phyloP scores from a whole-genome alignment of 768 basidiomycete genomes.

The Amanita phalloides region DNA sequence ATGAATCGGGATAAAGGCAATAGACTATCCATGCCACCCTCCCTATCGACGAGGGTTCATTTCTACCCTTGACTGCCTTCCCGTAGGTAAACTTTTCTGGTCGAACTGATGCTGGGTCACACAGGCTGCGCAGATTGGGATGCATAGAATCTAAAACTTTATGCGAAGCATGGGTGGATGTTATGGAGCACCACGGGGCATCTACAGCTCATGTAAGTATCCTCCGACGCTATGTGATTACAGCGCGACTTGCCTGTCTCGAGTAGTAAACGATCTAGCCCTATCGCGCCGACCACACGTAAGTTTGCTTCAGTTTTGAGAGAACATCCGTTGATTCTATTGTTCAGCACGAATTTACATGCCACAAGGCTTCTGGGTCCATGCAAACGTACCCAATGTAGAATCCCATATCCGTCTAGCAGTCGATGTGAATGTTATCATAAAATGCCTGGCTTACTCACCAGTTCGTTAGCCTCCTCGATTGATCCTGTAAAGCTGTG shows the following conservation, averaged over 20 bases:
- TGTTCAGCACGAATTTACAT: constrained; percentile 30
- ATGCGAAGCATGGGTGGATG: constrained; percentile 53
- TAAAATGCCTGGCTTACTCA: constrained; percentile 20
- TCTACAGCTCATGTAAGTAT: constrained; percentile 26
- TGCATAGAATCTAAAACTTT: constrained; percentile 38
- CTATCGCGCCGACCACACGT: constrained; percentile 41
- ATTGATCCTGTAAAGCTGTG: constrained; percentile 71
- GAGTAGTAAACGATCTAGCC: constrained; percentile 48
- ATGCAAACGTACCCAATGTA: constrained; percentile 36
- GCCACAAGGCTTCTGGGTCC: neutral
- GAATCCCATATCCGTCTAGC: constrained; percentile 66
- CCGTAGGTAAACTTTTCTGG: constrained; percentile 50
- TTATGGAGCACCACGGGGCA: constrained; percentile 67
- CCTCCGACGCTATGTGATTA: neutral
- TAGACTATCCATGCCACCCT: constrained; percentile 67
- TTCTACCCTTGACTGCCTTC: constrained; percentile 64
- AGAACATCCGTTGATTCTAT: constrained; percentile 45
- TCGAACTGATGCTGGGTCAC: constrained; percentile 39
- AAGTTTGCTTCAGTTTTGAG: constrained; percentile 66
- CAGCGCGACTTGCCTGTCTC: constrained; percentile 51
- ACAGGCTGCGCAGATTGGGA: constrained; percentile 30
- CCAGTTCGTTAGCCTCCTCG: constrained; percentile 55
- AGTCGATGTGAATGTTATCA: neutral
- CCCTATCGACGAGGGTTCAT: constrained; percentile 58
- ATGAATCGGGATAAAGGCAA: constrained; percentile 26